These are phyloP conservation scores for Aureobasidium leucospermi DNA, from an alignment of 2,329 filamentous ascomycete genomes.

Conservation along the genomic window DNA sequence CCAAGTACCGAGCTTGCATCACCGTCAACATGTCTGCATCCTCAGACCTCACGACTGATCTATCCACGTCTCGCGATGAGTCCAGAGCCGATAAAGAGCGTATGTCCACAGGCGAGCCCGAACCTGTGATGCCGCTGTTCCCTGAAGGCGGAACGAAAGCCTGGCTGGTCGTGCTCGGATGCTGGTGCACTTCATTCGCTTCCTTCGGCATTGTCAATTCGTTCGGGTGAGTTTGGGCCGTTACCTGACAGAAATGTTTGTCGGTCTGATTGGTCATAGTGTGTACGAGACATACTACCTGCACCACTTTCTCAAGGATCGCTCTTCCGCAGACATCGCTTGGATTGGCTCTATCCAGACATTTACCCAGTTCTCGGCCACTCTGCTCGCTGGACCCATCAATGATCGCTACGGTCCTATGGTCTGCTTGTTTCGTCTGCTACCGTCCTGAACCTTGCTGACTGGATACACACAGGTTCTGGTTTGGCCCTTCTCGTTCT, in stretches of 20 bases:
- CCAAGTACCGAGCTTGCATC: no score
- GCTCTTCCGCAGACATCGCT: conserved; percentile 30
- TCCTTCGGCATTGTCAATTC: conserved; percentile 15
- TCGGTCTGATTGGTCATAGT: background rate
- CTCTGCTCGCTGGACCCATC: conserved; percentile 40
- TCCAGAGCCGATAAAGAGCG: no score
- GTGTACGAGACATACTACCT: conserved; percentile 18
- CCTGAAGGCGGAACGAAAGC: conserved; percentile 15
- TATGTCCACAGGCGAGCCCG: background rate
- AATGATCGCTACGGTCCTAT: conserved; percentile 38
- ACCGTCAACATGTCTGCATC: no score
- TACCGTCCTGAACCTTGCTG: no score
- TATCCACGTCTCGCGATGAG: no score
- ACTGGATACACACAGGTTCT: conserved; percentile 27
- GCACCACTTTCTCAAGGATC: background rate
- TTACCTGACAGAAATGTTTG: no score
- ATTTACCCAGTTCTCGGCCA: conserved; percentile 41
- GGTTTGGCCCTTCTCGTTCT: conserved; percentile 32
- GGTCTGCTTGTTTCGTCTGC: conserved; percentile 15
- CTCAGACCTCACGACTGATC: no score
- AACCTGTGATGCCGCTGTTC: background rate
- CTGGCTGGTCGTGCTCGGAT: conserved; percentile 15
- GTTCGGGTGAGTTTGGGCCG: background rate
- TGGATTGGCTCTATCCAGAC: conserved; percentile 43
- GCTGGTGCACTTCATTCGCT: conserved; percentile 12